Evolutionary conservation across 1,284 basidiomycete genomes (phyloP).

Genomic region (Trametes sp.): DNA sequence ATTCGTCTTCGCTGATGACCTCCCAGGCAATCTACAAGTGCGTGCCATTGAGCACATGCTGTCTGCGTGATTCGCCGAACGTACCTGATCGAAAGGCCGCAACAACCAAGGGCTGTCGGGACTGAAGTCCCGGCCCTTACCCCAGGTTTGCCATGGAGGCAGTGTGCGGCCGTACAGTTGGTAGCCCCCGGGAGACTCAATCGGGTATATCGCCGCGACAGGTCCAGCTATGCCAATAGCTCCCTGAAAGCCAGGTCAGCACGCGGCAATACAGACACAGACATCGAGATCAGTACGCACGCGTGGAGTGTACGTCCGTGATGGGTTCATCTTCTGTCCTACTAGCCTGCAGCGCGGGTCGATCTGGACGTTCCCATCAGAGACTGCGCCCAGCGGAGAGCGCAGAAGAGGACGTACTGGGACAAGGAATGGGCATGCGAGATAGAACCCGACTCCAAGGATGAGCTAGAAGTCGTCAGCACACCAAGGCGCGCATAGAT

Average conservation of each 20-base stretch:
- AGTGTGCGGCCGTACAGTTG: constrained; percentile 67
- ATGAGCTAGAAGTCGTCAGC: constrained; percentile 51
- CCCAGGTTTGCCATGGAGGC: constrained; percentile 70
- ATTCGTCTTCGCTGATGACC: constrained; percentile 53
- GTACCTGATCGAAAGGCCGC: constrained; percentile 66
- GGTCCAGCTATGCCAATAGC: constrained; percentile 70
- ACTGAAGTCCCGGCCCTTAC: constrained; percentile 56
- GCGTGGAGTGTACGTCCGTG: constrained; percentile 64
- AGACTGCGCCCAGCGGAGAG: neutral
- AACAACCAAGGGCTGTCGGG: constrained; percentile 66
- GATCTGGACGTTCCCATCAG: constrained; percentile 46
- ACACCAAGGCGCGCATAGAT: too few relatives aligned
- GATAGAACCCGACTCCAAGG: constrained; percentile 68
- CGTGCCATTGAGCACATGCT: too few relatives aligned
- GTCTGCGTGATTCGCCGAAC: too few relatives aligned
- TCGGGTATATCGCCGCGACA: constrained; percentile 70
- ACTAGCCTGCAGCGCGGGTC: constrained; percentile 67
- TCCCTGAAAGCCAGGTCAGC: constrained; percentile 49
- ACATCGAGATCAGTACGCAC: constrained; percentile 43
- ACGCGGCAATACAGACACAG: neutral
- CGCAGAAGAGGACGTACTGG: constrained; percentile 49
- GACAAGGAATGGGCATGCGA: constrained; percentile 67
- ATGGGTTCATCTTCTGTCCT: constrained; percentile 73
- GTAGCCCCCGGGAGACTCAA: constrained; percentile 72
- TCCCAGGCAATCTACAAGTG: constrained; percentile 53